Evolutionary conservation across 306 rosid genomes (phyloP), one percentile per base, ranked within the genome.

Genomic region (Quercus robur): DNA sequence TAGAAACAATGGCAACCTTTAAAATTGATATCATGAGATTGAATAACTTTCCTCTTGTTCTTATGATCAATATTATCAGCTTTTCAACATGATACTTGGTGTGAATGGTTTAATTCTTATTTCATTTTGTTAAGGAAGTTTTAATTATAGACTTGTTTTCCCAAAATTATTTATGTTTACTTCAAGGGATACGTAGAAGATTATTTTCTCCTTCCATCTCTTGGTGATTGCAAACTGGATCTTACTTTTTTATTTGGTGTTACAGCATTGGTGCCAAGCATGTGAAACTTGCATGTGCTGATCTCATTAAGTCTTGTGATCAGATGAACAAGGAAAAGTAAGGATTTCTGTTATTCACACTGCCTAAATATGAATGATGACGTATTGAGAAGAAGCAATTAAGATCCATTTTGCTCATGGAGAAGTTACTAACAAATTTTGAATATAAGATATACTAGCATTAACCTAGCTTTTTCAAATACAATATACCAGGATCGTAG

Each of bases 201-300:
- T 73, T 10, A 52, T 69, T 62, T 54, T 74, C 67, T 20, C 58
- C 41, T 52, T 46, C 23, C 79, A 25, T 77, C 59, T 76, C 18
- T 67, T 31, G 20, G 25, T 52, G 57, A 67, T 75, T 64, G 38
- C 63, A 71, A 75, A 71, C 54, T 63, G 21, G 30, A 49, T 77
- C 80, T 83, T 71, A 57, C 62, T 70, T 72, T 35, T 66, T 44
- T 73, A 20, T 59, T 69, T 80, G 61, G 19, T 76, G 49, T 84
- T 73, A 52, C 89, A 92, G 97, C 67, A 81, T 92, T 57, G 93
- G 97, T 64, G 91, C 89, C 1, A 84, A 83, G 69, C 89, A 71
- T 30, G 83, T 87, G 81, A 84, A 59, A 73, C 83, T 44, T 38
- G 91, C 93, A 51, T 86, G 89, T 71, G 33, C 23, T 56, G 83